Evolutionary conservation across 1,139 yeast species (phyloP).

Genomic region (Lipomyces yarrowii): DNA sequence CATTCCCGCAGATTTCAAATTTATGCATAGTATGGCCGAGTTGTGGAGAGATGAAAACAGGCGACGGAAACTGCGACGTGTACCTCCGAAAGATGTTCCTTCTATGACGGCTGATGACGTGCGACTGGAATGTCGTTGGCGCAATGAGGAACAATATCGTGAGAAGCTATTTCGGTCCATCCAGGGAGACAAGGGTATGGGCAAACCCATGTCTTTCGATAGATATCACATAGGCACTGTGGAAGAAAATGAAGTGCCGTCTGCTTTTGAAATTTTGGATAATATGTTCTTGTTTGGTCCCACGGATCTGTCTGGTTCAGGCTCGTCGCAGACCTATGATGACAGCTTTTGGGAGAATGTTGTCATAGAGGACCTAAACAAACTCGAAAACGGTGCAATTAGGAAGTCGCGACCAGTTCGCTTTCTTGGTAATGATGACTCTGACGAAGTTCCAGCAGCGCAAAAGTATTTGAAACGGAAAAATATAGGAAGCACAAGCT

Average conservation of each 20-base stretch:
- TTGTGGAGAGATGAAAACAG: conserved; percentile 63
- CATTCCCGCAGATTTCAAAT: conserved; percentile 39
- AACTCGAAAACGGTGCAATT: neutral
- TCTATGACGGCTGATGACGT: conserved; percentile 15
- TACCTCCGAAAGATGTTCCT: conserved; percentile 9
- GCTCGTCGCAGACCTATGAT: neutral
- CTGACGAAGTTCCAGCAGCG: neutral
- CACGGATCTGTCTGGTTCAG: neutral
- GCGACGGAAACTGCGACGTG: conserved; percentile 49
- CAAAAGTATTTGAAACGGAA: neutral
- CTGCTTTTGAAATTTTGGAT: conserved; percentile 1
- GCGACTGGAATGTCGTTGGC: conserved; percentile 15
- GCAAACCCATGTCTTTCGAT: neutral
- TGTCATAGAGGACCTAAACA: neutral
- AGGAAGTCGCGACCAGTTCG: conserved; percentile 28
- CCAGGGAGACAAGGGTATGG: neutral
- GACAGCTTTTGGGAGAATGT: conserved; percentile 23
- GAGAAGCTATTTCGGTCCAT: conserved; percentile 8
- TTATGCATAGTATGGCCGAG: conserved; percentile 60
- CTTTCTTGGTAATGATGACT: conserved; percentile 63
- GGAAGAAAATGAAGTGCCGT: conserved; percentile 1
- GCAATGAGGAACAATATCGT: conserved; percentile 13
- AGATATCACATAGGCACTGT: neutral
- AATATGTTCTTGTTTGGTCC: neutral
- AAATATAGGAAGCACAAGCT: neutral